These are phyloP conservation scores for Corynespora cassiicola DNA, from an alignment of 2,329 filamentous ascomycete species.

Conservation along the genomic window DNA sequence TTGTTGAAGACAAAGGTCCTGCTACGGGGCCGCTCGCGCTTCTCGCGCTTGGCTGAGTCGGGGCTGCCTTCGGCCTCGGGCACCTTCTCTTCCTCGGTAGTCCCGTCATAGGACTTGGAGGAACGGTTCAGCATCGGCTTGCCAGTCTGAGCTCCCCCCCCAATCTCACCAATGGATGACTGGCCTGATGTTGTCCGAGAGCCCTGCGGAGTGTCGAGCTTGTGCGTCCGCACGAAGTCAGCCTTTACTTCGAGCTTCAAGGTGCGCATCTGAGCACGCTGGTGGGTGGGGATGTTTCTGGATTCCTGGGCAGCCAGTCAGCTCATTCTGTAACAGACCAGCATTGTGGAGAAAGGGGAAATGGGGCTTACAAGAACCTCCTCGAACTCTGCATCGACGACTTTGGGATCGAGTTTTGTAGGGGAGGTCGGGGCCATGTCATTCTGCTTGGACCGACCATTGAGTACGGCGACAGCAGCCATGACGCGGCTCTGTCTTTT, in stretches of 20 bases:
- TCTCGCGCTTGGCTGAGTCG: slow-evolving; percentile 51
- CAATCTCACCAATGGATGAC: slow-evolving; percentile 37
- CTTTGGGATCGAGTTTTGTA: slow-evolving; percentile 56
- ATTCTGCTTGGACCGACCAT: slow-evolving; percentile 56
- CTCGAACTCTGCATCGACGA: slow-evolving; percentile 69
- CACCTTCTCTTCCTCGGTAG: slow-evolving; percentile 26
- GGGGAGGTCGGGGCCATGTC: slow-evolving; percentile 30
- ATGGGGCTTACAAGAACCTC: slow-evolving; percentile 64
- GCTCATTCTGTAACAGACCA: slow-evolving; percentile 20
- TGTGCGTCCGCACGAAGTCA: slow-evolving; percentile 92
- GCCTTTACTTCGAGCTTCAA: slow-evolving; percentile 90
- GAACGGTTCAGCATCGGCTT: slow-evolving; percentile 52
- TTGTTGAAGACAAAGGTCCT: slow-evolving; percentile 81
- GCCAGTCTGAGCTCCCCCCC: slow-evolving; percentile 40
- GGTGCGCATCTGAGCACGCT: slow-evolving; percentile 92
- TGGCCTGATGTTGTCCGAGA: slow-evolving; percentile 55
- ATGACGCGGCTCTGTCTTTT: slow-evolving; percentile 63
- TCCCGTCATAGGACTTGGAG: slow-evolving; percentile 38
- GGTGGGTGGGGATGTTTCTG: slow-evolving; percentile 91
- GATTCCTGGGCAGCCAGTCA: slow-evolving; percentile 70
- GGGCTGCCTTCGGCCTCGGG: slow-evolving; percentile 17
- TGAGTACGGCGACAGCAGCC: slow-evolving; percentile 69
- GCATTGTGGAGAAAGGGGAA: slow-evolving; percentile 49
- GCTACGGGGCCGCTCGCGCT: slow-evolving; percentile 65
- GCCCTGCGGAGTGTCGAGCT: slow-evolving; percentile 63